These are phyloP conservation scores for Jatropha podagrica DNA, from an alignment of 441 rosid genomes.

Conservation along the genomic window DNA sequence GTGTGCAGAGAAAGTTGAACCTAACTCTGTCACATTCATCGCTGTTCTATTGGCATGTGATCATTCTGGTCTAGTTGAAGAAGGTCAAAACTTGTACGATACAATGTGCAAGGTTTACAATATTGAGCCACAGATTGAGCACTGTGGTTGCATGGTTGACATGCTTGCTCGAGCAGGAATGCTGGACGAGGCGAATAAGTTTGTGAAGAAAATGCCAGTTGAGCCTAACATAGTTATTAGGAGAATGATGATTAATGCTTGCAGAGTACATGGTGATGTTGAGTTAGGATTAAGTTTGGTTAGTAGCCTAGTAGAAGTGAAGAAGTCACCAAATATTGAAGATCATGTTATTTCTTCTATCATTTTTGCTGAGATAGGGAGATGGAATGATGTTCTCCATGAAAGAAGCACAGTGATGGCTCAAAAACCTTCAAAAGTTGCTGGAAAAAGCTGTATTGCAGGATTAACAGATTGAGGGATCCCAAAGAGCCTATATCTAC, in stretches of 20 bases:
- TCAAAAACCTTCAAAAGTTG: constrained; percentile 13
- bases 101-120: constrained; percentile 28
- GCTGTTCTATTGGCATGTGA: constrained; percentile 37
- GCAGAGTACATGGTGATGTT: constrained; percentile 33
- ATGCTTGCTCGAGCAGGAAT: constrained; percentile 40
- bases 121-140: constrained; percentile 36
- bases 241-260: constrained; percentile 35
- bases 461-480: constrained; percentile 2
- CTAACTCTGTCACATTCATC: constrained; percentile 40
- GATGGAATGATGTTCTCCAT: constrained; percentile 38
- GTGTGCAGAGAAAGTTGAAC: constrained; percentile 34
- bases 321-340: constrained; percentile 22
- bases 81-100: constrained; percentile 29
- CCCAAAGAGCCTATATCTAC: no score
- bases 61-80: constrained; percentile 40
- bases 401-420: constrained; percentile 26
- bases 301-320: constrained; percentile 8
- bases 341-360: constrained; percentile 31
- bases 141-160: constrained; percentile 42
- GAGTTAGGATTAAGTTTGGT: constrained; percentile 34
- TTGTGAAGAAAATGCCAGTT: constrained; percentile 32
- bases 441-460: constrained; percentile 22
- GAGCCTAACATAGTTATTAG: constrained; percentile 32
- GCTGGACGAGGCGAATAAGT: constrained; percentile 34
- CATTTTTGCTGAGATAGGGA: constrained; percentile 33